Conservation (phyloP, 208 protist species). For the Plasmodiophora brassicae region DNA sequence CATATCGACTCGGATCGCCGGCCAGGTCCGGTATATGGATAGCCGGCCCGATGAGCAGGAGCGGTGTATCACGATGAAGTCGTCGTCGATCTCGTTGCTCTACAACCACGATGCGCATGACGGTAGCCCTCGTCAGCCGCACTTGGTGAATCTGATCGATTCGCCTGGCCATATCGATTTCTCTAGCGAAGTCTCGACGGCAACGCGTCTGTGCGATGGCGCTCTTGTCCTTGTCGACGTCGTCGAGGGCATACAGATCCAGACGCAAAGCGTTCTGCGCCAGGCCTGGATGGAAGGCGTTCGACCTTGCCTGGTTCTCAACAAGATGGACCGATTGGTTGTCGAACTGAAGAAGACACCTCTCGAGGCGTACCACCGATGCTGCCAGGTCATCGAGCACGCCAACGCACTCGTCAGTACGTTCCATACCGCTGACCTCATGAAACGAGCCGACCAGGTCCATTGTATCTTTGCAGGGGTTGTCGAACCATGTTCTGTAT, state of each 20-base stretch:
- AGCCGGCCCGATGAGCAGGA: conserved; percentile 88
- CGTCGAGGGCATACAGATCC: conserved; percentile 89
- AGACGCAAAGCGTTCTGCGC: conserved; percentile 76
- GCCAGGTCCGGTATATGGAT: conserved; percentile 93
- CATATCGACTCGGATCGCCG: conserved; percentile 88
- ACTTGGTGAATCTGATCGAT: conserved; percentile 96
- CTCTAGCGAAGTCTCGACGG: conserved; percentile 87
- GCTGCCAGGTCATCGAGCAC: conserved; percentile 82
- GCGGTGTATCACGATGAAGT: conserved; percentile 98
- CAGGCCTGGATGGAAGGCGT: conserved; percentile 79
- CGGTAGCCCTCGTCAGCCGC: conserved; percentile 34
- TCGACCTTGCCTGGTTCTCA: conserved; percentile 89
- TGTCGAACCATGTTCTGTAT: background rate
- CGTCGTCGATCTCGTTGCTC: conserved; percentile 88
- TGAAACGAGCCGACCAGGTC: conserved; percentile 56
- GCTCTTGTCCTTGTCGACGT: conserved; percentile 94
- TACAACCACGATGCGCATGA: conserved; percentile 37
- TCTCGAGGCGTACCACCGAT: conserved; percentile 79
- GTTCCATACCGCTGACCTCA: conserved; percentile 58
- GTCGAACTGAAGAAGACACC: conserved; percentile 78
- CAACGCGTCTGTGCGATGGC: conserved; percentile 92
- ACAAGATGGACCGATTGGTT: conserved; percentile 96
- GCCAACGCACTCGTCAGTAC: conserved; percentile 74
- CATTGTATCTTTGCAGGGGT: background rate
- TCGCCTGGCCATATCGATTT: conserved; percentile 99